Base-by-base conservation (phyloP, 202 grass and related monocot genomes). In the Setaria viridis region DNA sequence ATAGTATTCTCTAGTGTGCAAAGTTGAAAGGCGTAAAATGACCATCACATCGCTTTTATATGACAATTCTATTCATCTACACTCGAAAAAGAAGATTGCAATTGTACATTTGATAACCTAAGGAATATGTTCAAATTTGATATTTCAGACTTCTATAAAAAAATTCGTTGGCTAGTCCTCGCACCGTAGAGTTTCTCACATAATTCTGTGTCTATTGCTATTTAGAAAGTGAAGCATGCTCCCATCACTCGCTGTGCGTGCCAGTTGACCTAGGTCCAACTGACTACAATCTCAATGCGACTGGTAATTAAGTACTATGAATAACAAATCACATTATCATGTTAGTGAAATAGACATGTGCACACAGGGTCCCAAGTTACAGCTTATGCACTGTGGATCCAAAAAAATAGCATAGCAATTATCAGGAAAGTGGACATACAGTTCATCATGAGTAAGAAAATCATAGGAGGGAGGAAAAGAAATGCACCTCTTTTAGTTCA, bases 401-500 rank as follows among this genome's bases (percentile, higher is more conserved):
- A 62, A 14, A 87, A 76, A 49, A 29, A 2, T 30, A 45, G 34
- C 9, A 53, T 50, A 60, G 10, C 25, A 75, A 45, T 53, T 59
- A 68, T 34, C 10, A 77, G 33, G 39, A 71, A 70, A 74, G 47
- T 80, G 51, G 14, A 62, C 11, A 59, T 58, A 67, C n/a, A 35
- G 16, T 47, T 58, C 30, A 75, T 62, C 68, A 74, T 59, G 21
- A 54, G 67, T 65, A 82, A 16, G 14, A 35, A 76, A n/a, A 82
- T 57, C 53, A 83, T 39, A 79, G 35, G 35, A 76, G 14, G 29
- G 9, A 62, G 50, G 51, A 62, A 73, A 68, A 57, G 30, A 75
- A 76, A 51, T 50, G 20, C 76, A 95, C 93, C 91, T 93, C 87
- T 88, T 92, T 92, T 33, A 98, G 72, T 70, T 93, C 79, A 70